Conservation (phyloP, 1,139 yeast species). For the Yamadazyma mexicana region DNA sequence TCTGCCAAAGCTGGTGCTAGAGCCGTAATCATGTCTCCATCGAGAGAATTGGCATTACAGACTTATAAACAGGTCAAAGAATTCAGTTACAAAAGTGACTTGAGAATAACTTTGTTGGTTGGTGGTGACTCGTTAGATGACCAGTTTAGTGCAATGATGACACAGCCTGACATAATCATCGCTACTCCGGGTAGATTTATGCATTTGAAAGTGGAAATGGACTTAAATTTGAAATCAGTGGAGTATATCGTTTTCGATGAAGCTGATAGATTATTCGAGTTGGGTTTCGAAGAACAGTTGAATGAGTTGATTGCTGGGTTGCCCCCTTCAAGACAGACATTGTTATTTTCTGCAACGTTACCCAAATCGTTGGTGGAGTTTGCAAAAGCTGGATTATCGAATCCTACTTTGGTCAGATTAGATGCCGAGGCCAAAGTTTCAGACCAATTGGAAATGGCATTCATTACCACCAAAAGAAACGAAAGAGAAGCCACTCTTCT, state of each 20-base stretch:
- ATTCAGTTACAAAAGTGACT: slow-evolving; percentile 79
- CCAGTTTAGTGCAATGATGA: slow-evolving; percentile 89
- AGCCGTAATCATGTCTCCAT: slow-evolving; percentile 84
- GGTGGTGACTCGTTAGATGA: slow-evolving; percentile 99
- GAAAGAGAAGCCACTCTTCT: slow-evolving; percentile 91
- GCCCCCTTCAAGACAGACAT: slow-evolving; percentile 81
- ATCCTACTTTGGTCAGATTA: slow-evolving; percentile 87
- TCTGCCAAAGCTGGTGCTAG: slow-evolving; percentile 83
- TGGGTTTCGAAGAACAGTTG: slow-evolving; percentile 95
- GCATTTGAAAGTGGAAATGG: slow-evolving; percentile 96
- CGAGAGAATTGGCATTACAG: slow-evolving; percentile 92
- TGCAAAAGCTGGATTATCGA: slow-evolving; percentile 92
- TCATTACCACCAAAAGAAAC: slow-evolving; percentile 72
- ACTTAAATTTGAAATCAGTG: slow-evolving; percentile 73
- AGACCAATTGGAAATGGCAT: slow-evolving; percentile 88
- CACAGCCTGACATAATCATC: slow-evolving; percentile 89
- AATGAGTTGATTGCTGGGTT: slow-evolving; percentile 84
- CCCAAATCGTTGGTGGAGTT: slow-evolving; percentile 92
- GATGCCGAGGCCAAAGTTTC: slow-evolving; percentile 92
- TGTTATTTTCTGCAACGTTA: slow-evolving; percentile 91
- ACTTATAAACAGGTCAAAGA: slow-evolving; percentile 88
- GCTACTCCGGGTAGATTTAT: slow-evolving; percentile 98
- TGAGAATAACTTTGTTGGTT: slow-evolving; percentile 76
- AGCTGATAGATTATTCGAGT: slow-evolving; percentile 95
- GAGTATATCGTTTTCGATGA: slow-evolving; percentile 96